Conservation (phyloP, 352 stramenopile genomes). For the Phytophthora sp. region DNA sequence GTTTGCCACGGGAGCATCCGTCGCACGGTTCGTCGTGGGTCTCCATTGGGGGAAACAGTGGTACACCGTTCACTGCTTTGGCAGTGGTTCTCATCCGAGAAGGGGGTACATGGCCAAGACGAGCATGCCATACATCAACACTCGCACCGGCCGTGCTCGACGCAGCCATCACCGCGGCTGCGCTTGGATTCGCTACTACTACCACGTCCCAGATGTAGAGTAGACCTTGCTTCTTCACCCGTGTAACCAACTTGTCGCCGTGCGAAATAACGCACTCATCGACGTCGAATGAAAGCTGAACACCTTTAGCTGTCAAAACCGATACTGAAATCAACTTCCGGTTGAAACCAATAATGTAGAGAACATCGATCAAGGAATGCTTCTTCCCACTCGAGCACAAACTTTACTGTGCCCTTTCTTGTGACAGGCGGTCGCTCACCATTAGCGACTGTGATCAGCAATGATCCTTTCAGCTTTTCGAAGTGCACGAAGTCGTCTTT, state of each 20-base stretch:
- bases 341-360: background rate
- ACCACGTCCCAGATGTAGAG: conserved; percentile 1
- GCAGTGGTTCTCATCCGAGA: background rate
- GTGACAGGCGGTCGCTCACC: background rate
- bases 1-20: no score
- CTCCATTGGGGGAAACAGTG: no score
- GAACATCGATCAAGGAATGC: background rate
- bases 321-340: conserved; percentile 1
- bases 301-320: background rate
- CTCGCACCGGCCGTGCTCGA: background rate
- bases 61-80: no score
- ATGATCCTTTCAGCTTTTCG: background rate
- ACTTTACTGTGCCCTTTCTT: background rate
- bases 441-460: conserved; percentile 5
- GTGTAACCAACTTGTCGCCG: background rate
- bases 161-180: background rate
- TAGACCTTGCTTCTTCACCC: background rate
- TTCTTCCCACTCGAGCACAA: background rate
- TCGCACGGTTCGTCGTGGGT: no score
- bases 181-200: background rate
- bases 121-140: background rate
- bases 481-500: background rate
- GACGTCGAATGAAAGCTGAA: background rate
- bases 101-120: conserved; percentile 1
- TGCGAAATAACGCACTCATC: background rate